Conservation (phyloP, 2,329 filamentous ascomycete genomes). For the Diplodia scrobiculata region DNA sequence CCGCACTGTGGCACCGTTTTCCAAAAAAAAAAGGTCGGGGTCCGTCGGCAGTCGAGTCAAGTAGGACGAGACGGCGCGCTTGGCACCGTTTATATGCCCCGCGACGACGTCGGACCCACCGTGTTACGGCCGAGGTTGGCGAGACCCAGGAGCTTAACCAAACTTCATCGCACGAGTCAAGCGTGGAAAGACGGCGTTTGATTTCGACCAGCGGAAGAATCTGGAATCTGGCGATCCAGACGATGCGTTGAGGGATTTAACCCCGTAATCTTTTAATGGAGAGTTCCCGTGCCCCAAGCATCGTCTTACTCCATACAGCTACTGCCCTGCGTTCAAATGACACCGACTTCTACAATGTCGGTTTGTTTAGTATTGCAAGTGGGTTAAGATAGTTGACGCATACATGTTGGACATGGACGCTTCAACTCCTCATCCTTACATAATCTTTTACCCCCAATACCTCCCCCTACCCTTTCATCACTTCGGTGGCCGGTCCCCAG, state of each 20-base stretch:
- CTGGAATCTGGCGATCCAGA: not conserved
- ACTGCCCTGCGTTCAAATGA: too few species aligned
- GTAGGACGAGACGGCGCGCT: not conserved
- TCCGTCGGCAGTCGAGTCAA: not conserved
- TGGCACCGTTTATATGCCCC: not conserved
- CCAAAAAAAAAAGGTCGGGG: not conserved
- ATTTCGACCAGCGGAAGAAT: not conserved
- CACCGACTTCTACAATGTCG: too few species aligned
- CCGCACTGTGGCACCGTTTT: not conserved
- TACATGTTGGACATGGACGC: too few species aligned
- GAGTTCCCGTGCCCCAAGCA: not conserved
- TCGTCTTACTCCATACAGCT: too few species aligned
- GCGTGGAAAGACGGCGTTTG: not conserved
- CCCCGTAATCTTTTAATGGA: not conserved
- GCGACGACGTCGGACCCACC: not conserved
- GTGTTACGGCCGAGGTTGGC: not conserved
- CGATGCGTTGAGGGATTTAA: not conserved
- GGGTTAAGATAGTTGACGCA: too few species aligned
- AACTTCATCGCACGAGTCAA: not conserved
- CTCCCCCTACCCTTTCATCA: too few species aligned
- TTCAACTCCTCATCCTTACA: too few species aligned
- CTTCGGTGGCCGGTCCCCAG: too few species aligned
- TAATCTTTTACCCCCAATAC: too few species aligned
- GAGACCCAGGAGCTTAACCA: not conserved
- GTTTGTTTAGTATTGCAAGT: too few species aligned